Evolutionary conservation across 139 green algal genomes (phyloP).

Genomic region (Chlorella sorokiniana): DNA sequence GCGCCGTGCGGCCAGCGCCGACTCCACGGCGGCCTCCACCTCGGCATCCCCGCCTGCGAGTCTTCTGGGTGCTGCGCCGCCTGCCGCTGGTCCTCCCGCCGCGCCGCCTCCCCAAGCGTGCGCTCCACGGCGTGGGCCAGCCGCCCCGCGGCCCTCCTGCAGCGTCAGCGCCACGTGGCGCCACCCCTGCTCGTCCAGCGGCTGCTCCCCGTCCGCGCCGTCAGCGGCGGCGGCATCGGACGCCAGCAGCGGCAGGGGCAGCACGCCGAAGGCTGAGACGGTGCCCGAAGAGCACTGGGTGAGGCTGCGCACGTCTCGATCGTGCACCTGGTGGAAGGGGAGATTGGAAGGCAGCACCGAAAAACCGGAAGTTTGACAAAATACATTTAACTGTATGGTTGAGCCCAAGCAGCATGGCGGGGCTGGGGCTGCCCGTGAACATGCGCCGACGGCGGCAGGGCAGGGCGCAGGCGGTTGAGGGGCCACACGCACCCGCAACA

Average conservation of each 20-base stretch:
- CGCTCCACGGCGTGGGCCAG: neutral
- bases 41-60: neutral
- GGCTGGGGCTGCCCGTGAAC: neutral
- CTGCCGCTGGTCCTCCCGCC: neutral
- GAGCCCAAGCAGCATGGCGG: neutral
- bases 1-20: too few species aligned
- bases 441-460: too few species aligned
- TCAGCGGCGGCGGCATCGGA: neutral
- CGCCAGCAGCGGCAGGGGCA: neutral
- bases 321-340: slow-evolving; percentile 5
- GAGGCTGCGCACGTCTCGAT: neutral
- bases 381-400: too few species aligned
- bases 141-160: neutral
- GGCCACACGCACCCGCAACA: neutral
- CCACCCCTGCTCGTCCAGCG: neutral
- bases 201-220: neutral
- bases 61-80: neutral
- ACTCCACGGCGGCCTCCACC: neutral
- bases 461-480: neutral
- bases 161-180: neutral
- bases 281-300: neutral
- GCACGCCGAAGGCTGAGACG: neutral
- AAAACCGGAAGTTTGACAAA: too few species aligned
- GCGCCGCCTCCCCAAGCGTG: neutral
- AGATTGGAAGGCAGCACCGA: too few species aligned